Evolutionary conservation across 257 asterid genomes (phyloP).

Genomic region (Capsicum chinense): DNA sequence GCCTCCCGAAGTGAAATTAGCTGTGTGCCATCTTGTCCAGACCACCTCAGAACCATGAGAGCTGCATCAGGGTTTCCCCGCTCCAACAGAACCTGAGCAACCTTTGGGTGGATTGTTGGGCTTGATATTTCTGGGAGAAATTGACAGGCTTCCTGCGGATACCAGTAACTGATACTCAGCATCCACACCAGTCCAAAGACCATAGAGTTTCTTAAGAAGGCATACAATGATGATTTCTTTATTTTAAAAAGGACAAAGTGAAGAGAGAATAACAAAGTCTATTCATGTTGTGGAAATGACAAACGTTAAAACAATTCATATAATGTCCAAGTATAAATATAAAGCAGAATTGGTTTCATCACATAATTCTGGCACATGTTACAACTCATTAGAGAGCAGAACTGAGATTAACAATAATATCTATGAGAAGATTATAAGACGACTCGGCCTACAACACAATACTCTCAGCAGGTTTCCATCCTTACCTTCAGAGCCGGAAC

Average conservation of each 20-base stretch:
- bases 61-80: slow-evolving; percentile 94
- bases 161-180: slow-evolving; percentile 32
- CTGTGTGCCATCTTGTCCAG: slow-evolving; percentile 74
- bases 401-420: background rate
- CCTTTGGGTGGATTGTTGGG: slow-evolving; percentile 82
- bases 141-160: slow-evolving; percentile 71
- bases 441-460: background rate
- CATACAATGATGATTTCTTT: slow-evolving; percentile 5
- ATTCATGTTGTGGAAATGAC: background rate
- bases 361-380: slow-evolving; percentile 18
- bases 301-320: slow-evolving; percentile 19
- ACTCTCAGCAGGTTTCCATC: background rate
- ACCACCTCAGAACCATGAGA: slow-evolving; percentile 88
- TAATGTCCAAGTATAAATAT: background rate
- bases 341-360: slow-evolving; percentile 12
- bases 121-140: slow-evolving; percentile 94
- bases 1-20: slow-evolving; percentile 79
- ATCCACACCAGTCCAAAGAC: slow-evolving; percentile 20
- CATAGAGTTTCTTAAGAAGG: background rate
- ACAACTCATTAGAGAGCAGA: slow-evolving; percentile 25
- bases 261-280: background rate
- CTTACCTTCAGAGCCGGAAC: slow-evolving; percentile 82
- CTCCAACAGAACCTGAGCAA: slow-evolving; percentile 74
- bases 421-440: slow-evolving; percentile 12
- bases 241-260: background rate